Percentiles rank a stretch among this genome's conserved stretches.
Conservation (phyloP, 371 early-diverging fungal genomes). For the Gilbertella persicaria region DNA sequence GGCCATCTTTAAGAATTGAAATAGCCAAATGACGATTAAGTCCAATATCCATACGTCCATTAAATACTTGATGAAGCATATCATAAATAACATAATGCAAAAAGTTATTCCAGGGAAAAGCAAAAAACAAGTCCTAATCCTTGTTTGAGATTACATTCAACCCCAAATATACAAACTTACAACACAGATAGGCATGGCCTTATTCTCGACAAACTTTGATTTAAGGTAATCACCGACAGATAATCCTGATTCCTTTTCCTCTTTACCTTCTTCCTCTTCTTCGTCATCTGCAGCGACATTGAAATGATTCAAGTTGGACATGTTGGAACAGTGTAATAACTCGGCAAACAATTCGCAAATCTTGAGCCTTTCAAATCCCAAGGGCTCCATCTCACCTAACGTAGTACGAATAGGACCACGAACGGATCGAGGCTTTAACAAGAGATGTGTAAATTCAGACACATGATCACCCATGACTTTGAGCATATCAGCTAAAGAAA, state of each 20-base stretch:
- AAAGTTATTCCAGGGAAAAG: slow-evolving; percentile 93
- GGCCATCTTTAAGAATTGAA: slow-evolving; percentile 80
- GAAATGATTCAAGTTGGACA: slow-evolving; percentile 63
- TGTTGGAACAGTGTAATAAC: slow-evolving; percentile 82
- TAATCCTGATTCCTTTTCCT: slow-evolving; percentile 3
- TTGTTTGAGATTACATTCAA: too few species aligned
- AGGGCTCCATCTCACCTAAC: slow-evolving; percentile 68
- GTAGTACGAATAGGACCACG: slow-evolving; percentile 62
- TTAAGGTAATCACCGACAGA: slow-evolving; percentile 65
- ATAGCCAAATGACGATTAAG: slow-evolving; percentile 67
- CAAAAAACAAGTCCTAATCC: slow-evolving; percentile 86
- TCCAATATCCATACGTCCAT: slow-evolving; percentile 69
- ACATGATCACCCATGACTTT: slow-evolving; percentile 73
- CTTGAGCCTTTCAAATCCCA: slow-evolving; percentile 90
- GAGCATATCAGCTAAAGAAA: slow-evolving; percentile 79
- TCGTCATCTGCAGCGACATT: slow-evolving; percentile 11
- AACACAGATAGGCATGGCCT: slow-evolving; percentile 59
- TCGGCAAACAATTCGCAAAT: slow-evolving; percentile 96
- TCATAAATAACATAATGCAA: slow-evolving; percentile 95
- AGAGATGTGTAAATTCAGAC: slow-evolving; percentile 62
- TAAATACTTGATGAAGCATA: slow-evolving; percentile 92
- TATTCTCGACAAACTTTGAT: slow-evolving; percentile 61
- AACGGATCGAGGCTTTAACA: slow-evolving; percentile 56
- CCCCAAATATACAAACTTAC: slow-evolving; percentile 20
- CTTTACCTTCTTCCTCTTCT: slow-evolving; percentile 1